A percentile compares a stretch with the other conserved stretches of the same genome.
Evolutionary conservation across 31 red algal species (phyloP).

Genomic region (Bonnemaisonia californica): DNA sequence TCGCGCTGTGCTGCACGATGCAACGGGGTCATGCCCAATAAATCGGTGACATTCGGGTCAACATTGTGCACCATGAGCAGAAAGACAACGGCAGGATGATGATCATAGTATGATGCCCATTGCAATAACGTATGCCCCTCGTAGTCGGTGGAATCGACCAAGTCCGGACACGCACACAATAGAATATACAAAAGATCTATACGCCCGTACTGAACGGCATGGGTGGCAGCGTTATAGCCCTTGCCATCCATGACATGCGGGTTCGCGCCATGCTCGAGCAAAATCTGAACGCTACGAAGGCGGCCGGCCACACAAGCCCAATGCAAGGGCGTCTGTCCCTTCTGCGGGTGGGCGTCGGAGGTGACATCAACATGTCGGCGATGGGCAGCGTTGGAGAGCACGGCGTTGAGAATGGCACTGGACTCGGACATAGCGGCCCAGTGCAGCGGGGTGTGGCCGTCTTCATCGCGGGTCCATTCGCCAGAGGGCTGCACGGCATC

Average conservation of each 20-base stretch:
- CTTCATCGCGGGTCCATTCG: constrained; percentile 36
- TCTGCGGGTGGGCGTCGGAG: constrained; percentile 45
- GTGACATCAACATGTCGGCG: constrained; percentile 43
- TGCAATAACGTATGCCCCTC: constrained; percentile 63
- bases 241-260: constrained; percentile 43
- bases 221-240: constrained; percentile 67
- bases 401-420: neutral
- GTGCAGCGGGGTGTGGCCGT: constrained; percentile 68
- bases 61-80: constrained; percentile 41
- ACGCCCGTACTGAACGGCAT: constrained; percentile 73
- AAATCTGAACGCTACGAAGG: constrained; percentile 25
- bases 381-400: constrained; percentile 14
- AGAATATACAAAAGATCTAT: constrained; percentile 56
- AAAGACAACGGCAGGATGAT: constrained; percentile 35
- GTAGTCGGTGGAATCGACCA: constrained; percentile 28
- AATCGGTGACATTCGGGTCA: constrained; percentile 36
- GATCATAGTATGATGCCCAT: constrained; percentile 80
- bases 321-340: constrained; percentile 77
- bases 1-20: constrained; percentile 56
- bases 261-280: constrained; percentile 58
- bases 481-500: constrained; percentile 1
- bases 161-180: neutral
- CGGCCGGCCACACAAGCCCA: constrained; percentile 75
- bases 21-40: constrained; percentile 66
- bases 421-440: constrained; percentile 52